Evolutionary conservation across 352 stramenopile species (phyloP).

Genomic region (Phytophthora boehmeriae): DNA sequence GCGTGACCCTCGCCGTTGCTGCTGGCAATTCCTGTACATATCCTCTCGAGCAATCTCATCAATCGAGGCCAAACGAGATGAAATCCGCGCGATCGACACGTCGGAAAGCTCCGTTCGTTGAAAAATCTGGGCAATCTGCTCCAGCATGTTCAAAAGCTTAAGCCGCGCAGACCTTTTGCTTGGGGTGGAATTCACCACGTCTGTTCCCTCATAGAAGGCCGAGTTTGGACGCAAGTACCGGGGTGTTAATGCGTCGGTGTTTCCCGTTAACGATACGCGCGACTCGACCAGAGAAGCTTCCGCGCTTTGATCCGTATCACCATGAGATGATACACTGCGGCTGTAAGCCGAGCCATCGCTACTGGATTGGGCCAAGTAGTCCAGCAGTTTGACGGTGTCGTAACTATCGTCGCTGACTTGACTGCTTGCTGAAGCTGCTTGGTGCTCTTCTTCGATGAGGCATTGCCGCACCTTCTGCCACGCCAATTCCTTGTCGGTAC

Average conservation of each 20-base stretch:
- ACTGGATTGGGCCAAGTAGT: conserved; percentile 31
- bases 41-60: conserved; percentile 67
- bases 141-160: conserved; percentile 39
- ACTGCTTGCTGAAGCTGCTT: conserved; percentile 22
- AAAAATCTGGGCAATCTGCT: conserved; percentile 53
- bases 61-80: conserved; percentile 54
- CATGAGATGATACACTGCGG: conserved; percentile 3
- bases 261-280: conserved; percentile 10
- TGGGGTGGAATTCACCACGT: not conserved
- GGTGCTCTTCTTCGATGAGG: conserved; percentile 39
- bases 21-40: conserved; percentile 18
- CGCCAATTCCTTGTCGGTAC: conserved; percentile 36
- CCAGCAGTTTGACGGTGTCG: conserved; percentile 35
- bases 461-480: conserved; percentile 43
- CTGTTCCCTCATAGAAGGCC: not conserved
- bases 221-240: not conserved
- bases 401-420: conserved; percentile 34
- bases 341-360: conserved; percentile 2
- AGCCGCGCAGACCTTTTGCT: conserved; percentile 24
- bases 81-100: conserved; percentile 53
- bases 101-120: conserved; percentile 55
- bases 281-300: not conserved
- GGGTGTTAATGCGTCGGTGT: not conserved
- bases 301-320: not conserved
- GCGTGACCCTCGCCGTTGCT: conserved; percentile 5